Conservation (phyloP, 1,284 basidiomycete species). For the Leccinum variabile region DNA sequence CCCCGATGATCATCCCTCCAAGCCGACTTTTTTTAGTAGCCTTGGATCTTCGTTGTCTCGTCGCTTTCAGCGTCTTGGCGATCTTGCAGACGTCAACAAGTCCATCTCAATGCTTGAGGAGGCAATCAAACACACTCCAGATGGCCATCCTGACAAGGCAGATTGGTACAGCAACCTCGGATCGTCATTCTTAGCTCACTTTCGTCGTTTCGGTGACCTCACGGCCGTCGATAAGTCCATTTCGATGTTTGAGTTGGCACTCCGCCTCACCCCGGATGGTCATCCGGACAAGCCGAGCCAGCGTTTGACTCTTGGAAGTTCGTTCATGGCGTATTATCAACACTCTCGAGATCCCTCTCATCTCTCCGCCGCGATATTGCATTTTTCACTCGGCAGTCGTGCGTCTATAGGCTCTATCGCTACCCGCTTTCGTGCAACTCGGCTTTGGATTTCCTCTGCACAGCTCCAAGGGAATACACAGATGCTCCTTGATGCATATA, state of each 20-base stretch:
- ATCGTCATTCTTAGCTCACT: background rate
- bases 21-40: background rate
- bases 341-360: background rate
- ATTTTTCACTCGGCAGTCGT: background rate
- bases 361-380: background rate
- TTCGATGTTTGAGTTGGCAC: background rate
- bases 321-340: background rate
- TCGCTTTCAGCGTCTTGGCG: background rate
- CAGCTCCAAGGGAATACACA: background rate
- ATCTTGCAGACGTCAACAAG: background rate
- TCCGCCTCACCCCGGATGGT: background rate
- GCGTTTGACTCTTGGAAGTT: background rate
- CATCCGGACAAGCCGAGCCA: background rate
- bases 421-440: background rate
- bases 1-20: background rate
- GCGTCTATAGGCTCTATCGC: background rate
- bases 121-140: background rate
- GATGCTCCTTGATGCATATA: background rate
- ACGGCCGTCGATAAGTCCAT: background rate
- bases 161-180: background rate
- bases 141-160: background rate
- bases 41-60: background rate
- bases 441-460: background rate
- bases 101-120: background rate
- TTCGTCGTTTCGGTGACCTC: background rate